Percentiles rank a stretch among this genome's conserved stretches.
Conservation (phyloP, 768 basidiomycete species). For the Termitomyces sp. region DNA sequence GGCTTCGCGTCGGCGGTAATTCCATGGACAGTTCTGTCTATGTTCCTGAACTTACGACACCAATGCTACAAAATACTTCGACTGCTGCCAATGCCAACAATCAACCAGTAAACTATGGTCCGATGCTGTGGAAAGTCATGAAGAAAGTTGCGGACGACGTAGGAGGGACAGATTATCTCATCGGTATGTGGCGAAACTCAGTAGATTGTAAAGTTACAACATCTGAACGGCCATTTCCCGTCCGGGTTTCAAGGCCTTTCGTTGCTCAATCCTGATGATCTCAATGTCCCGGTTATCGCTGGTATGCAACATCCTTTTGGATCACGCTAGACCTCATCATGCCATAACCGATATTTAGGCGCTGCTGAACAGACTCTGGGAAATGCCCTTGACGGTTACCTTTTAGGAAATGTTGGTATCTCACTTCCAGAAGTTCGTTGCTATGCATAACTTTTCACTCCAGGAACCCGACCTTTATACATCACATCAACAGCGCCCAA, state of each 20-base stretch:
- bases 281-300: constrained; percentile 30
- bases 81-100: constrained; percentile 38
- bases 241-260: constrained; percentile 34
- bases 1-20: constrained; percentile 51
- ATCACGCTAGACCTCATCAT: neutral
- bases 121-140: constrained; percentile 46
- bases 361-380: constrained; percentile 37
- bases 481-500: constrained; percentile 37
- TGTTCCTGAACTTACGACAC: constrained; percentile 34
- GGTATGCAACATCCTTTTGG: constrained; percentile 9
- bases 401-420: constrained; percentile 44
- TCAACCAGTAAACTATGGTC: constrained; percentile 47
- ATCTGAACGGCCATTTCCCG: neutral
- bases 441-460: neutral
- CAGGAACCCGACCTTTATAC: constrained; percentile 64
- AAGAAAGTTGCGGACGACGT: constrained; percentile 30
- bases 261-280: constrained; percentile 37
- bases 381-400: constrained; percentile 39
- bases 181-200: constrained; percentile 22
- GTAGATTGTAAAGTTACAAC: neutral
- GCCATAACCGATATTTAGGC: constrained; percentile 17
- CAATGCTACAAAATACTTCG: constrained; percentile 39
- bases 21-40: constrained; percentile 45
- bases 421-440: neutral
- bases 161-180: constrained; percentile 29